Conservation (phyloP, 2,329 filamentous ascomycete species). For the Claviceps purpurea region DNA sequence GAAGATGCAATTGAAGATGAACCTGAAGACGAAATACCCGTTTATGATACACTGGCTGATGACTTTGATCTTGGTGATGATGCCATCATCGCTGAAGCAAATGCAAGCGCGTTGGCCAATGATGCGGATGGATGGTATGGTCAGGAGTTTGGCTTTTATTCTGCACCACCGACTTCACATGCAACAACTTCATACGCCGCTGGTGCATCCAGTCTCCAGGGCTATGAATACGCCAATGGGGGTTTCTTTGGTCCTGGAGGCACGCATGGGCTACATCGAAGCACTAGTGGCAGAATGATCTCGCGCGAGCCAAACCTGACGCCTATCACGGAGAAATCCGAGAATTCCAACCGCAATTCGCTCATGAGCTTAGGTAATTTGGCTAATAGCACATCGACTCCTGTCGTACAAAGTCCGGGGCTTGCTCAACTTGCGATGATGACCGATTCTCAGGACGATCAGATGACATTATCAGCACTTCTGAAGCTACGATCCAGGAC, state of each 20-base stretch:
- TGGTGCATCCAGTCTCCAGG: conserved; percentile 16
- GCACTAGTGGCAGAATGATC: conserved; percentile 57
- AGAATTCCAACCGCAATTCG: conserved; percentile 91
- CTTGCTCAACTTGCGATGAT: conserved; percentile 63
- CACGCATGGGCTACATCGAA: conserved; percentile 40
- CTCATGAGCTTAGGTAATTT: conserved; percentile 55
- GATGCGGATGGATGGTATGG: conserved; percentile 93
- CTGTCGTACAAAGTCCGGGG: conserved; percentile 50
- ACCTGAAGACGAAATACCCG: conserved; percentile 22
- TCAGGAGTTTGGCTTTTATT: conserved; percentile 93
- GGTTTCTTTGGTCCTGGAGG: conserved; percentile 79
- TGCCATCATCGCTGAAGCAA: conserved; percentile 85
- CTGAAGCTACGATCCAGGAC: conserved; percentile 60
- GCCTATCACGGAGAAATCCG: conserved; percentile 88
- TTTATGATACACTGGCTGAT: conserved; percentile 47
- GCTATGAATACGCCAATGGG: conserved; percentile 57
- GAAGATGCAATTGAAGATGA: conserved; percentile 4
- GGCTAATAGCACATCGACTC: conserved; percentile 27
- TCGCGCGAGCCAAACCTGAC: conserved; percentile 85
- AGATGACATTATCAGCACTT: conserved; percentile 62
- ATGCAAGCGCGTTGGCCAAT: conserved; percentile 82
- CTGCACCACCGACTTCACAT: conserved; percentile 35
- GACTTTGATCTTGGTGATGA: conserved; percentile 69
- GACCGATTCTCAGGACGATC: conserved; percentile 44
- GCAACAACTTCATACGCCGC: conserved; percentile 34